Evolutionary conservation across 129 eudicot genomes (phyloP).

Genomic region (Lactuca sativa): DNA sequence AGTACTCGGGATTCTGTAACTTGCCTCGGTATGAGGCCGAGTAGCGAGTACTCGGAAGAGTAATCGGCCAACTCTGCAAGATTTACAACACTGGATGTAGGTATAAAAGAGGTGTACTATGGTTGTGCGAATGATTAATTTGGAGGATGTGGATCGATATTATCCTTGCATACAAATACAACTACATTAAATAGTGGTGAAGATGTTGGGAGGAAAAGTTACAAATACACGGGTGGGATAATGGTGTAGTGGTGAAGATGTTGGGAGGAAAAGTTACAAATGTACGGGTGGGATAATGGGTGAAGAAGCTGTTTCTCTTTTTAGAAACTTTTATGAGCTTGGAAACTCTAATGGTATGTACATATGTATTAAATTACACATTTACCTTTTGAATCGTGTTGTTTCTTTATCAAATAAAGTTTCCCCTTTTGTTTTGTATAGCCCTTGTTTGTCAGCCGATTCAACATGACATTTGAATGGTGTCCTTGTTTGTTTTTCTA

Average conservation of each 20-base stretch:
- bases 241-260: constrained; percentile 35
- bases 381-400: background rate
- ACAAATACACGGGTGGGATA: no score
- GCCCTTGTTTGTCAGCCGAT: constrained; percentile 60
- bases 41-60: no score
- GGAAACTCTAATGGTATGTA: constrained; percentile 83
- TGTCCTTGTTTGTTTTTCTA: no score
- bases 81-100: no score
- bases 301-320: constrained; percentile 69
- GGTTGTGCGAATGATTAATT: constrained; percentile 96
- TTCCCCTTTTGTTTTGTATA: constrained; percentile 23
- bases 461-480: constrained; percentile 33
- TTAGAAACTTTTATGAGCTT: constrained; percentile 80
- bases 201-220: no score
- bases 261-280: constrained; percentile 49
- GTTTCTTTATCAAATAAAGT: background rate
- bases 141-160: constrained; percentile 96
- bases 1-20: no score
- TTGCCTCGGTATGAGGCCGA: no score
- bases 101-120: constrained; percentile 83
- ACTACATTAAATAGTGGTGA: constrained; percentile 14
- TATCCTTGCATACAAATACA: constrained; percentile 64
- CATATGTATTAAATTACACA: background rate
- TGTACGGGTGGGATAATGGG: constrained; percentile 91
- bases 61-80: no score